Evolutionary conservation across 139 green algal species (phyloP).

Genomic region (Chlorella sp.): DNA sequence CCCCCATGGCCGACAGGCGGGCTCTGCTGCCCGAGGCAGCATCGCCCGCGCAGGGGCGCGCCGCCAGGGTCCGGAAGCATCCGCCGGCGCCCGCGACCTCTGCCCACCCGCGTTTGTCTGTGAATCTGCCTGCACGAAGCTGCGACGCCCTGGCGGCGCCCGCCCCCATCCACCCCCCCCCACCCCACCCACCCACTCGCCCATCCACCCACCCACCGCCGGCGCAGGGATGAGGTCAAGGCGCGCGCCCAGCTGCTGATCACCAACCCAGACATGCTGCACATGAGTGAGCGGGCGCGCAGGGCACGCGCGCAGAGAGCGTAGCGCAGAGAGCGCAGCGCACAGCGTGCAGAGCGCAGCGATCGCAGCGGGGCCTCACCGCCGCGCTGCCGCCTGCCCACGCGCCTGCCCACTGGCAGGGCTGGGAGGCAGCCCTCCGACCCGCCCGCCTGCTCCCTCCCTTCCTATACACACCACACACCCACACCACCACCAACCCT

Average conservation of each 20-base stretch:
- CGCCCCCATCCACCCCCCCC: background rate
- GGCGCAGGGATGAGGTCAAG: slow-evolving; percentile 40
- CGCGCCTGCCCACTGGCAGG: no score
- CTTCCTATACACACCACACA: no score
- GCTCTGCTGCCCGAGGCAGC: background rate
- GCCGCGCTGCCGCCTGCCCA: no score
- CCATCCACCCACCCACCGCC: background rate
- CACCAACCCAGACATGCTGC: slow-evolving; percentile 99
- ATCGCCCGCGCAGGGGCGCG: no score
- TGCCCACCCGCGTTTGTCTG: no score
- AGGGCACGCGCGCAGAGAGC: no score
- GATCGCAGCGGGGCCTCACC: no score
- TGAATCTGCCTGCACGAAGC: no score
- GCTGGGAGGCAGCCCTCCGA: background rate
- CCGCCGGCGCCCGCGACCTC: no score
- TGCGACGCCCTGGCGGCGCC: background rate
- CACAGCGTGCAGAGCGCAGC: no score
- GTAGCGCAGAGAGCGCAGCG: no score
- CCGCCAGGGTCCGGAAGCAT: no score
- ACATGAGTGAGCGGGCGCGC: slow-evolving; percentile 53
- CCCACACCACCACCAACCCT: background rate
- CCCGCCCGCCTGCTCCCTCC: background rate
- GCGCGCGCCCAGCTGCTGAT: slow-evolving; percentile 72
- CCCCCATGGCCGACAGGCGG: slow-evolving; percentile 43
- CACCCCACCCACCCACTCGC: background rate